Conservation (phyloP, 2,329 filamentous ascomycete genomes). For the Emydomyces testavorans region DNA sequence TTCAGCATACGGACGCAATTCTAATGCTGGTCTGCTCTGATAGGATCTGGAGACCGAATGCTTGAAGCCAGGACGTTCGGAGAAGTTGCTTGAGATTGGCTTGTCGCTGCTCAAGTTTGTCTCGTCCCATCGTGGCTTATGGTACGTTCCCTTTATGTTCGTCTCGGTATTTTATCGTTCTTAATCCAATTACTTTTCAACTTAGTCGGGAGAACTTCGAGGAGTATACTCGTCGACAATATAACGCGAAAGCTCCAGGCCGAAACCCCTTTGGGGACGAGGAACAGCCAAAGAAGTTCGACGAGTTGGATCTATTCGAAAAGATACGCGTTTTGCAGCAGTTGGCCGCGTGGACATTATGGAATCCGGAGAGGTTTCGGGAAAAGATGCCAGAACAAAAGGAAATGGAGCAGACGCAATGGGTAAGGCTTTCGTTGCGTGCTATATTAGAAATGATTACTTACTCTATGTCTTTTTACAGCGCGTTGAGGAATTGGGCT, state of each 20-base stretch:
- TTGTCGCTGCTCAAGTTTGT: conserved; percentile 82
- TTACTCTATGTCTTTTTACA: conserved; percentile 17
- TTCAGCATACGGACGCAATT: not conserved
- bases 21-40: not conserved
- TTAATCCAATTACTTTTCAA: not conserved
- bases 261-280: conserved; percentile 75
- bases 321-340: conserved; percentile 75
- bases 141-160: conserved; percentile 46
- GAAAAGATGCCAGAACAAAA: conserved; percentile 74
- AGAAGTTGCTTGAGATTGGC: conserved; percentile 66
- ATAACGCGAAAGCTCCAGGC: conserved; percentile 61
- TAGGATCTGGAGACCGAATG: conserved; percentile 86
- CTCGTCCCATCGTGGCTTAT: conserved; percentile 83
- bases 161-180: not conserved
- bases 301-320: conserved; percentile 67
- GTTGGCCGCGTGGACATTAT: conserved; percentile 78
- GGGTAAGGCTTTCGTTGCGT: conserved; percentile 48
- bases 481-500: conserved; percentile 49
- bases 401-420: conserved; percentile 67
- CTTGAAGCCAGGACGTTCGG: conserved; percentile 60
- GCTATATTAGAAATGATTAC: not conserved
- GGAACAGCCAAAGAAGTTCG: conserved; percentile 61
- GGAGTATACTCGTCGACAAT: conserved; percentile 84
- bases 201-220: conserved; percentile 81
- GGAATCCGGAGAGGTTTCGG: conserved; percentile 73